A percentile compares a stretch with the other conserved stretches of the same genome.
Evolutionary conservation across 1,284 basidiomycete genomes (phyloP).

Genomic region (Ganoderma lingzhi): DNA sequence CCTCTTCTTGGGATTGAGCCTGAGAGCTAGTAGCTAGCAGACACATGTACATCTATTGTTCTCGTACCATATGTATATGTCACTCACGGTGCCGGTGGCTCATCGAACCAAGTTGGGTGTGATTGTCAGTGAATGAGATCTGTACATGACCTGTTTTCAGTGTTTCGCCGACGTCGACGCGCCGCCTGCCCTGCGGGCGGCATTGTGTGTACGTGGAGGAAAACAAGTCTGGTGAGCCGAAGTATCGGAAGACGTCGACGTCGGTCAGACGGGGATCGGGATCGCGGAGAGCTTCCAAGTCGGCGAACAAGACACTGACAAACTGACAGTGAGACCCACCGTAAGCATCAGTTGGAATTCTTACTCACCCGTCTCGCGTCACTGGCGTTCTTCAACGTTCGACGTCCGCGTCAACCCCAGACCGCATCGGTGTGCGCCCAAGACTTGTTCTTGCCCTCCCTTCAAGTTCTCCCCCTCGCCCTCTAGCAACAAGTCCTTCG

Average conservation of each 20-base stretch:
- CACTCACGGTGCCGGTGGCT: too few species aligned
- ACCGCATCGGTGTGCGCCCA: neutral
- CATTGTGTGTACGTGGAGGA: neutral
- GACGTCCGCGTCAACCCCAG: neutral
- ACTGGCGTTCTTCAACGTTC: neutral
- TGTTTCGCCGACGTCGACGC: too few species aligned
- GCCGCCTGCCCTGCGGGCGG: too few species aligned
- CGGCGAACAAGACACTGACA: neutral
- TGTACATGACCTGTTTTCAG: too few species aligned
- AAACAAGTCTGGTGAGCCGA: neutral
- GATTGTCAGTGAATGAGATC: too few species aligned
- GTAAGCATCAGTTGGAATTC: neutral
- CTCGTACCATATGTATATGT: neutral
- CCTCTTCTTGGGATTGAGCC: neutral
- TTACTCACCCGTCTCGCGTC: slow-evolving; percentile 4
- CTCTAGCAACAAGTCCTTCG: neutral
- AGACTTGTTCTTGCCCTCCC: neutral
- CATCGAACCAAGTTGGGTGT: too few species aligned
- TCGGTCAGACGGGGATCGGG: neutral
- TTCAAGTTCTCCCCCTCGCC: neutral
- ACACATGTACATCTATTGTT: neutral
- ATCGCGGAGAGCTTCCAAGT: neutral
- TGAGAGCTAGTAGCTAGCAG: neutral
- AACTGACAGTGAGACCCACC: neutral
- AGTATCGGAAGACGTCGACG: neutral